A percentile compares a stretch with the other conserved stretches of the same genome.
Evolutionary conservation across 257 asterid genomes (phyloP).

Genomic region (Solanum arcanum): DNA sequence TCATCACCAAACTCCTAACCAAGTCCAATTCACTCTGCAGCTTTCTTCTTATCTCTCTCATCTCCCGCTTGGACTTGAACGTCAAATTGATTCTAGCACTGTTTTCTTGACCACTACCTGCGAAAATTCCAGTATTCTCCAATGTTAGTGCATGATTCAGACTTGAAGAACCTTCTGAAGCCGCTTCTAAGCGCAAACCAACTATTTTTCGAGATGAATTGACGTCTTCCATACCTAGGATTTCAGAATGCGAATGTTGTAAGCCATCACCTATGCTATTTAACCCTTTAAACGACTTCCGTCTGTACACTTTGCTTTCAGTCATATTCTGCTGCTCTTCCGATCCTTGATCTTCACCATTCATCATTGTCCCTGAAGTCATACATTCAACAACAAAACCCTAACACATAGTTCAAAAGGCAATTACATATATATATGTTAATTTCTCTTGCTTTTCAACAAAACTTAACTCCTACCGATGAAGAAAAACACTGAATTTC

Average conservation of each 20-base stretch:
- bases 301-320: slow-evolving; percentile 58
- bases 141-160: neutral
- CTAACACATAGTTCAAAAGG: neutral
- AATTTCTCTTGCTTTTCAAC: neutral
- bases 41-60: slow-evolving; percentile 55
- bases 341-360: slow-evolving; percentile 50
- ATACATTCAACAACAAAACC: slow-evolving; percentile 13
- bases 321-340: slow-evolving; percentile 34
- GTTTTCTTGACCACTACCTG: slow-evolving; percentile 30
- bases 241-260: slow-evolving; percentile 19
- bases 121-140: slow-evolving; percentile 17
- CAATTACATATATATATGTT: neutral
- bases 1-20: slow-evolving; percentile 55
- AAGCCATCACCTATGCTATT: slow-evolving; percentile 19
- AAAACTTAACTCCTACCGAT: neutral
- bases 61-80: slow-evolving; percentile 56
- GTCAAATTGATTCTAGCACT: slow-evolving; percentile 50
- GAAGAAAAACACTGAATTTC: neutral
- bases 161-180: slow-evolving; percentile 37
- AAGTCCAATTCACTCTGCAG: slow-evolving; percentile 60
- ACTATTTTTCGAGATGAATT: slow-evolving; percentile 15
- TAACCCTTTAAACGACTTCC: slow-evolving; percentile 51
- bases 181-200: slow-evolving; percentile 23
- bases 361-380: slow-evolving; percentile 27
- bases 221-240: slow-evolving; percentile 28